phyloP scores from a whole-genome alignment of 768 basidiomycete genomes.

The Suillus plorans region DNA sequence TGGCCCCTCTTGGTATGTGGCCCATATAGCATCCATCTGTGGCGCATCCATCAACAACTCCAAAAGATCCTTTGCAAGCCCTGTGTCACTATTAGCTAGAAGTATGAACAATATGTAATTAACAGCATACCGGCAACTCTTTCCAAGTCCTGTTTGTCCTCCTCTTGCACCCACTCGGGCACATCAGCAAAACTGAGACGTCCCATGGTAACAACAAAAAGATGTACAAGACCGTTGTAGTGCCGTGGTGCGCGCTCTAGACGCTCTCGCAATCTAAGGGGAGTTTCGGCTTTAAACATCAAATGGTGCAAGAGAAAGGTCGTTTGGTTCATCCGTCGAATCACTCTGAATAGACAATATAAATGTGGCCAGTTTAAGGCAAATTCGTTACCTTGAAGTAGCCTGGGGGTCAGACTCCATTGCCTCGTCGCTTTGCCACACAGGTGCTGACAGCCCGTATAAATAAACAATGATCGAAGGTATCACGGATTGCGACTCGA shows the following conservation, averaged over 20 bases:
- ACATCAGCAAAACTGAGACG: conserved; percentile 69
- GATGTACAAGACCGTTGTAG: conserved; percentile 63
- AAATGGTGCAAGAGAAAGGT: conserved; percentile 64
- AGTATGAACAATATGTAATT: neutral
- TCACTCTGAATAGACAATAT: conserved; percentile 38
- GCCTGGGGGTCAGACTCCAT: conserved; percentile 37
- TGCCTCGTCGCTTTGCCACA: conserved; percentile 67
- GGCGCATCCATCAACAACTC: conserved; percentile 73
- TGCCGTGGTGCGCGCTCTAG: conserved; percentile 55
- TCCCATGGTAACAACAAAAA: conserved; percentile 77
- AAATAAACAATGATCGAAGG: conserved; percentile 65
- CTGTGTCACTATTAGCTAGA: conserved; percentile 32
- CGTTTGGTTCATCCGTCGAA: conserved; percentile 51
- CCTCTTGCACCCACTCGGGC: conserved; percentile 55
- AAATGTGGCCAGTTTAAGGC: neutral
- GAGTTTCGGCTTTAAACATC: conserved; percentile 48
- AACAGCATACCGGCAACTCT: conserved; percentile 45
- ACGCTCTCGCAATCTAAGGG: conserved; percentile 54
- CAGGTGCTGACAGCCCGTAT: conserved; percentile 46
- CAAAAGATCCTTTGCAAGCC: conserved; percentile 57
- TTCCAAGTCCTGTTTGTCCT: conserved; percentile 41
- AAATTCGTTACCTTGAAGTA: conserved; percentile 22
- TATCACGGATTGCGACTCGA: conserved; percentile 54
- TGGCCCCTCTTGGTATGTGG: conserved; percentile 51
- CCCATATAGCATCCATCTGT: conserved; percentile 65